phyloP scores from a whole-genome alignment of 2,329 filamentous ascomycete genomes.

The Myriosclerotinia duriaeana region DNA sequence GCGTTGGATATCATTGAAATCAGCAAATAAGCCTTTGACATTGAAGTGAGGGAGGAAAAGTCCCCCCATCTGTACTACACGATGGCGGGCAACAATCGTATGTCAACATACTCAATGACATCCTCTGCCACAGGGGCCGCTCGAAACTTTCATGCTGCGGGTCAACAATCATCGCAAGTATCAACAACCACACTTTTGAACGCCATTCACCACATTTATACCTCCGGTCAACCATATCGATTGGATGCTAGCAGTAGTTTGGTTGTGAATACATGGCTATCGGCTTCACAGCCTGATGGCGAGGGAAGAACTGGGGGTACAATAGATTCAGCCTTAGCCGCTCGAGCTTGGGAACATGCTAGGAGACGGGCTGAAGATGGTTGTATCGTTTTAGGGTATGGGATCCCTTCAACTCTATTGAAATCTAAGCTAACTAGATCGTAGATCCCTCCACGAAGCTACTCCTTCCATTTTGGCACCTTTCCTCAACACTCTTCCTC shows the following conservation, averaged over 20 bases:
- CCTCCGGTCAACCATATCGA: slow-evolving; percentile 75
- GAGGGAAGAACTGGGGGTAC: slow-evolving; percentile 73
- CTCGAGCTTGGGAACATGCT: slow-evolving; percentile 93
- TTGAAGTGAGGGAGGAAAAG: slow-evolving; percentile 27
- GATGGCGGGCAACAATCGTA: slow-evolving; percentile 41
- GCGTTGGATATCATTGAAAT: slow-evolving; percentile 18
- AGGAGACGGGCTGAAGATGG: slow-evolving; percentile 91
- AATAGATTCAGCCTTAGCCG: slow-evolving; percentile 74
- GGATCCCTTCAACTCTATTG: slow-evolving; percentile 24
- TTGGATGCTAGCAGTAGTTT: slow-evolving; percentile 89
- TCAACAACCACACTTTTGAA: slow-evolving; percentile 93
- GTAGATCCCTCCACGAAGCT: slow-evolving; percentile 82
- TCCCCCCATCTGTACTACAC: slow-evolving; percentile 24
- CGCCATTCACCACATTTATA: slow-evolving; percentile 84
- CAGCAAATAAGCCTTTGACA: slow-evolving; percentile 29
- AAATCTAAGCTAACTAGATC: slow-evolving; percentile 18
- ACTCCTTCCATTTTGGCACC: slow-evolving; percentile 80
- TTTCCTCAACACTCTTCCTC: slow-evolving; percentile 77
- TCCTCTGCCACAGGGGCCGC: slow-evolving; percentile 61
- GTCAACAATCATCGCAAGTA: slow-evolving; percentile 73
- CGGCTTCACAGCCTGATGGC: slow-evolving; percentile 67
- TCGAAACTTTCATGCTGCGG: slow-evolving; percentile 54
- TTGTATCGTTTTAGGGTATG: slow-evolving; percentile 84
- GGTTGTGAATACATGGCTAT: slow-evolving; percentile 94
- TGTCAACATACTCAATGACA: slow-evolving; percentile 65